Evolutionary conservation across 2,329 filamentous ascomycete genomes (phyloP).

Genomic region (Myriosclerotinia scirpicola): DNA sequence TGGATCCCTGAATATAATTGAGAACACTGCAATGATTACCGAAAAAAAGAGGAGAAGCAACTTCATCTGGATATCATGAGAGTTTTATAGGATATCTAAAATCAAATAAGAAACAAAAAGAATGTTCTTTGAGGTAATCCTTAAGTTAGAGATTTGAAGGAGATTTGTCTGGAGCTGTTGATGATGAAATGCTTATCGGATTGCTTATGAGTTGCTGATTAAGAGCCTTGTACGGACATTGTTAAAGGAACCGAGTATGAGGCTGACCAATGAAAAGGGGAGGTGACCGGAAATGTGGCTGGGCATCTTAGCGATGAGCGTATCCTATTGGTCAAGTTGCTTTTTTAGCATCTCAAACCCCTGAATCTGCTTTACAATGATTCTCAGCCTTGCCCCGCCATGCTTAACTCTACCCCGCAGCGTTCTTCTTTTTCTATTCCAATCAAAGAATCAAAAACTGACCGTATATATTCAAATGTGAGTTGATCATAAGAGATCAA

Average conservation of each 20-base stretch:
- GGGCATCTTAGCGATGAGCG: neutral
- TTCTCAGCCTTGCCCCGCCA: slow-evolving; percentile 6
- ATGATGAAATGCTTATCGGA: slow-evolving; percentile 23
- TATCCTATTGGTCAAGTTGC: neutral
- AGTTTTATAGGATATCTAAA: slow-evolving; percentile 9
- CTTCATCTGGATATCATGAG: slow-evolving; percentile 32
- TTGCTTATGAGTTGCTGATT: slow-evolving; percentile 23
- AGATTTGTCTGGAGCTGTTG: neutral
- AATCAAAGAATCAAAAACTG: too few relatives aligned
- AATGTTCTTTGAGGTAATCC: slow-evolving; percentile 4
- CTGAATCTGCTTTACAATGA: slow-evolving; percentile 3
- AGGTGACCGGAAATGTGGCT: neutral
- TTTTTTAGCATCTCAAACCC: neutral
- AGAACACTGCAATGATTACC: slow-evolving; percentile 35
- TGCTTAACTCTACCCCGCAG: neutral
- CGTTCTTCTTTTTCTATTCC: too few relatives aligned
- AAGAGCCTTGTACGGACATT: neutral
- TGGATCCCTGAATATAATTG: slow-evolving; percentile 34
- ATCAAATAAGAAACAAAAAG: slow-evolving; percentile 6
- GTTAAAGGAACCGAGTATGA: neutral
- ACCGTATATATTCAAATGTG: too few relatives aligned
- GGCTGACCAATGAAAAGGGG: neutral
- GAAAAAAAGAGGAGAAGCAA: slow-evolving; percentile 35
- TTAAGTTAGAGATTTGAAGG: neutral
- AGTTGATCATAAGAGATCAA: too few relatives aligned